Percentiles rank a stretch among this genome's conserved stretches.
phyloP scores from a whole-genome alignment of 805 yeast genomes.

The Millerago galiae region DNA sequence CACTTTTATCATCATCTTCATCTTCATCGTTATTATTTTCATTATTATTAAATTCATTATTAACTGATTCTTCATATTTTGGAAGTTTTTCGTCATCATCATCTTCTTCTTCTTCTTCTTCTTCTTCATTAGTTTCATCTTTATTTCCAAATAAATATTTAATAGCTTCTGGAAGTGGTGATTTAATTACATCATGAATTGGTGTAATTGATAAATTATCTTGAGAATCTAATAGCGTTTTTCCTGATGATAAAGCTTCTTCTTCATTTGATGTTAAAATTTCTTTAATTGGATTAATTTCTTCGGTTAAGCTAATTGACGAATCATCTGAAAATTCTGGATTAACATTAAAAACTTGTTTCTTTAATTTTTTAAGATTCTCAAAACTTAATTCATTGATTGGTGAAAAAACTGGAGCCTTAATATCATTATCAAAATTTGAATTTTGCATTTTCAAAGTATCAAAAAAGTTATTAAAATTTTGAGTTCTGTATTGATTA shows the following conservation, averaged over 20 bases:
- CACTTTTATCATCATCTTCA: background rate
- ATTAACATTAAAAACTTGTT: conserved; percentile 2
- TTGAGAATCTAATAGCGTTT: background rate
- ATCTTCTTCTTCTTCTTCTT: background rate
- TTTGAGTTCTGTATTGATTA: conserved; percentile 12
- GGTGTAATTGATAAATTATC: background rate
- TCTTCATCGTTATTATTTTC: background rate
- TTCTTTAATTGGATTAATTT: background rate
- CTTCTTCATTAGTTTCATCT: background rate
- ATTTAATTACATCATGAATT: background rate
- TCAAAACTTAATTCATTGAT: conserved; percentile 14
- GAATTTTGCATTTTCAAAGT: background rate
- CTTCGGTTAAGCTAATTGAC: background rate
- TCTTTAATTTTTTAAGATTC: conserved; percentile 9
- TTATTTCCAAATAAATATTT: conserved; percentile 1
- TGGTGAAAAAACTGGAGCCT: conserved; percentile 10
- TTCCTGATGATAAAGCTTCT: background rate
- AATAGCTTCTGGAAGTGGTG: conserved; percentile 2
- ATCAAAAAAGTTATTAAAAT: conserved; percentile 8
- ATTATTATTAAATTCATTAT: background rate
- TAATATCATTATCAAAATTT: background rate
- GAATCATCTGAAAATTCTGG: conserved; percentile 12
- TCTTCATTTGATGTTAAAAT: background rate
- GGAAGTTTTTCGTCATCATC: background rate
- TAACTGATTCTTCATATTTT: background rate